Evolutionary conservation across 1,284 basidiomycete genomes (phyloP).

Genomic region (Rhodofomes roseus): DNA sequence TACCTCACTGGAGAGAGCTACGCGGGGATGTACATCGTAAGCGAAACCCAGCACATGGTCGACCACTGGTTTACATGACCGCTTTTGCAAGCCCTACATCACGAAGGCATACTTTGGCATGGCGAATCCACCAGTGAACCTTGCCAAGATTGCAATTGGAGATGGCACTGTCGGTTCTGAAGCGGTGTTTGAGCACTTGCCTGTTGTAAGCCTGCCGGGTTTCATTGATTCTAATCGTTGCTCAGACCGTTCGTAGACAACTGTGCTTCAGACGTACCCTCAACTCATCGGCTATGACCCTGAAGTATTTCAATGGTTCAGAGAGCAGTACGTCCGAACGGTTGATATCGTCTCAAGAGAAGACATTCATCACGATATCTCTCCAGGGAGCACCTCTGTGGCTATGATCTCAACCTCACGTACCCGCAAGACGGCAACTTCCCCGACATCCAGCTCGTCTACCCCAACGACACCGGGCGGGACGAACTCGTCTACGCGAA

Average conservation of each 20-base stretch:
- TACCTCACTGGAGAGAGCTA: conserved; percentile 33
- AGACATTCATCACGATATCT: not conserved
- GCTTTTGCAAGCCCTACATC: conserved; percentile 58
- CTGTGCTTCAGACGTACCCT: conserved; percentile 64
- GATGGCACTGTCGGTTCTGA: conserved; percentile 54
- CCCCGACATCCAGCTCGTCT: conserved; percentile 32
- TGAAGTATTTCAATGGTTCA: conserved; percentile 63
- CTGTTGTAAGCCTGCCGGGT: conserved; percentile 40
- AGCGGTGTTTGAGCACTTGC: conserved; percentile 46
- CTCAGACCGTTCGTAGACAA: conserved; percentile 34
- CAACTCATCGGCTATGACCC: conserved; percentile 69
- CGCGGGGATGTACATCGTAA: conserved; percentile 37
- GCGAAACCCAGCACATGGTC: conserved; percentile 13
- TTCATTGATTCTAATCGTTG: not conserved
- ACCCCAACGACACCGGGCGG: not conserved
- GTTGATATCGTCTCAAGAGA: not conserved
- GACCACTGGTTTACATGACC: not conserved
- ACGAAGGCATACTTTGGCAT: conserved; percentile 63
- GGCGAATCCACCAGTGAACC: conserved; percentile 61
- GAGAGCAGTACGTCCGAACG: conserved; percentile 50
- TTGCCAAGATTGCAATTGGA: conserved; percentile 66
- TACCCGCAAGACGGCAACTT: conserved; percentile 63
- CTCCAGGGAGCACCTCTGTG: conserved; percentile 60
- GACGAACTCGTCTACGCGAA: conserved; percentile 1
- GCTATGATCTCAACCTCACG: conserved; percentile 63